phyloP scores from a whole-genome alignment of 2,329 filamentous ascomycete species.

The Nannizzia gypsea region DNA sequence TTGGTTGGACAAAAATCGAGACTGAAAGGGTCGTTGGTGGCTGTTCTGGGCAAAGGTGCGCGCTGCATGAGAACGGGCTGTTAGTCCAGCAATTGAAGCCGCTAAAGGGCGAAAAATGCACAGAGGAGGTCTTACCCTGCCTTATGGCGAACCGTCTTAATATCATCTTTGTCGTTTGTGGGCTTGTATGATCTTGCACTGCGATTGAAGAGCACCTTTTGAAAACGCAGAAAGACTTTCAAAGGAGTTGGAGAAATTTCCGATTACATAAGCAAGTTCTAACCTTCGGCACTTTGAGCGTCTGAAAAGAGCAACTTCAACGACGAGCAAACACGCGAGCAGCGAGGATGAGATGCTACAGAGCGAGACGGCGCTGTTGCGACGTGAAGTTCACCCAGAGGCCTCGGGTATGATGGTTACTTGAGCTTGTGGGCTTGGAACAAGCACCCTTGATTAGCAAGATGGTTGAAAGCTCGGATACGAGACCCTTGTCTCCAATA shows the following conservation, averaged over 20 bases:
- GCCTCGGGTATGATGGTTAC: neutral
- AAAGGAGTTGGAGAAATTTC: neutral
- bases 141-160: slow-evolving; percentile 30
- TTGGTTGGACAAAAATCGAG: slow-evolving; percentile 10
- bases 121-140: slow-evolving; percentile 26
- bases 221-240: neutral
- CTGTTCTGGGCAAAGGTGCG: slow-evolving; percentile 2
- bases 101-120: neutral
- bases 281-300: neutral
- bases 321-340: neutral
- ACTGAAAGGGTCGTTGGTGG: neutral
- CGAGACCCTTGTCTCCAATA: neutral
- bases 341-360: neutral
- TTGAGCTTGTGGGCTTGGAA: neutral
- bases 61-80: slow-evolving; percentile 2
- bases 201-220: too few species aligned
- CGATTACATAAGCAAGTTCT: neutral
- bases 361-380: neutral
- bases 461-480: neutral
- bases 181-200: neutral
- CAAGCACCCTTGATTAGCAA: neutral
- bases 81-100: neutral
- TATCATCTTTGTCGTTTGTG: slow-evolving; percentile 24
- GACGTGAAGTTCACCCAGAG: neutral
- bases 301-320: neutral